Evolutionary conservation across 2,329 filamentous ascomycete species (phyloP), one percentile per base, ranked within the genome.

Genomic region (Nothophaeocryptopus gaeumannii): DNA sequence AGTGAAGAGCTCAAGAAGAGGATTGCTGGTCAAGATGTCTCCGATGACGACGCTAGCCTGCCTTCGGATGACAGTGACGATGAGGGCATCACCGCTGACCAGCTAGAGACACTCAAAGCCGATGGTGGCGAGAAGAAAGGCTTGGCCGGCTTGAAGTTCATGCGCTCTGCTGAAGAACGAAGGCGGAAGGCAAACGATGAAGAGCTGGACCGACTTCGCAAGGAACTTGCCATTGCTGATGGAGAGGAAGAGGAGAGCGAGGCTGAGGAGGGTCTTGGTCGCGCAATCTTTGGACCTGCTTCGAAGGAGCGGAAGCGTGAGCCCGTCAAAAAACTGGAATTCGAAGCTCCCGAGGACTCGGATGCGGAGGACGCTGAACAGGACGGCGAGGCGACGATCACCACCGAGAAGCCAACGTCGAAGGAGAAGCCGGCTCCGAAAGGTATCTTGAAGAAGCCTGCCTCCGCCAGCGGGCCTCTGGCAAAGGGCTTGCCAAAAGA

Each of bases 131-230:
- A 68, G 33, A 84, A 81, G 61, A 85, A 82, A 60, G 64, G 65
- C 11, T 73, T 99, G 5, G 83, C 88, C 70, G 80, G 81, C 44
- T 89, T 99, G 85, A 88, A 89, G 54, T 99, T 99, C 67, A 97
- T 99, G 93, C 83, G 86, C 62, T 89, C 86, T 58, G 89, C 90
- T 1, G 91, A 96, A 63, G 86, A 85, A 26, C 78, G 83, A 33
- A 83, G 83, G 62, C 90, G 85, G 68, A 82, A 85, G 55, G 80
- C 83, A 50, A 96, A 97, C 59, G 88, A 96, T 61, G 86, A 88
- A 48, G 81, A 89, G 26, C 46, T 63, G 10, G 49, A 61, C 33
- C 50, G 62, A 9, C 33, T 96, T 41, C 79, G 84, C 41, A 81
- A 82, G 48, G 86, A 92, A 40, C 75, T 96, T 15, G 76, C 76